These are phyloP conservation scores for Brasilioporus rufonigricans DNA, from an alignment of 768 basidiomycete species.

Conservation along the genomic window DNA sequence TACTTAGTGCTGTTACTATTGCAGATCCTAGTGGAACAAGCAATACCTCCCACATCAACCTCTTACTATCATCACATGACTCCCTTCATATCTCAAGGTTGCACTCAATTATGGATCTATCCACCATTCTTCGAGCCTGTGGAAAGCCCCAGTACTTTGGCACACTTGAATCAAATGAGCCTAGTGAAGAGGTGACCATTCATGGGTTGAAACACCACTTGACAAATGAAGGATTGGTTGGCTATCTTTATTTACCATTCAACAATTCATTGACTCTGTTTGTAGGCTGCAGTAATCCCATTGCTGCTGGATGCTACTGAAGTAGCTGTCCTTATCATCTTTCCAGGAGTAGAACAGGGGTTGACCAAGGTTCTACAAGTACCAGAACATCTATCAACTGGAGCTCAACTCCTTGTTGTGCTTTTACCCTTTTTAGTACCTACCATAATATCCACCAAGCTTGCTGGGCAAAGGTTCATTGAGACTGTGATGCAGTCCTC, in stretches of 20 bases:
- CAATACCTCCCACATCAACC: slow-evolving; percentile 48
- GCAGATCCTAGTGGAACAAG: slow-evolving; percentile 42
- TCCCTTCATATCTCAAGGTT: slow-evolving; percentile 46
- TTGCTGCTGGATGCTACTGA: slow-evolving; percentile 45
- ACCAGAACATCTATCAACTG: slow-evolving; percentile 29
- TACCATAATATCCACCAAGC: slow-evolving; percentile 1
- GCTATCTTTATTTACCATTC: slow-evolving; percentile 11
- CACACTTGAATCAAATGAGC: slow-evolving; percentile 41
- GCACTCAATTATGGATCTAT: slow-evolving; percentile 47
- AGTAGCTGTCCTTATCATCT: slow-evolving; percentile 57
- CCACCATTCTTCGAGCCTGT: slow-evolving; percentile 48
- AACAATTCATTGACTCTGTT: background rate
- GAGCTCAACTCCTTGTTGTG: slow-evolving; percentile 21
- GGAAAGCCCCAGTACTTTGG: slow-evolving; percentile 52
- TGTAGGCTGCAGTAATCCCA: slow-evolving; percentile 50
- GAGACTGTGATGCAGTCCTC: slow-evolving; percentile 7
- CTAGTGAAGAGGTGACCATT: slow-evolving; percentile 40
- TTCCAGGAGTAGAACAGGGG: slow-evolving; percentile 37
- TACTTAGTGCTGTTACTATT: slow-evolving; percentile 49
- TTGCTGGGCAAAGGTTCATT: slow-evolving; percentile 17
- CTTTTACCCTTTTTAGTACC: slow-evolving; percentile 28
- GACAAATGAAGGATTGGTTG: slow-evolving; percentile 46
- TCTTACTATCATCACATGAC: slow-evolving; percentile 41
- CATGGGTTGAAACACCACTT: slow-evolving; percentile 45
- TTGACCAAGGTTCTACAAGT: slow-evolving; percentile 43